Evolutionary conservation across 345 rosid genomes (phyloP).

Genomic region (Populus davidiana): DNA sequence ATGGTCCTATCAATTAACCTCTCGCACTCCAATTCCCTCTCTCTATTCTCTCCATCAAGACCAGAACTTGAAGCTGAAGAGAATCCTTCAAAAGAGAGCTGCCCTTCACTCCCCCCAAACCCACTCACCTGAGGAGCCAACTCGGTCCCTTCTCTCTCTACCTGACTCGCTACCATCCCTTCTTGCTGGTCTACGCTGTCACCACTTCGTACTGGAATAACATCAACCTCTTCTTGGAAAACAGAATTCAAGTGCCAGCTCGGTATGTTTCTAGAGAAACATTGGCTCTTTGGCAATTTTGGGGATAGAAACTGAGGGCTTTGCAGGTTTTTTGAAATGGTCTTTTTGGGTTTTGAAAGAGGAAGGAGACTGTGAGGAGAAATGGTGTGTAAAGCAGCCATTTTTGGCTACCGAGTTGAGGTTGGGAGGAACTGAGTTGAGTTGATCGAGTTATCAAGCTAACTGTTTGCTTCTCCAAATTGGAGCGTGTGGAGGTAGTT

Average conservation of each 20-base stretch:
- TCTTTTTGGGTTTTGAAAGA: slow-evolving; percentile 46
- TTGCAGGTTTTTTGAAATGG: slow-evolving; percentile 24
- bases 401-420: slow-evolving; percentile 25
- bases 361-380: slow-evolving; percentile 52
- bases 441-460: slow-evolving; percentile 29
- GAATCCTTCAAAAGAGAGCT: slow-evolving; percentile 75
- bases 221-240: slow-evolving; percentile 51
- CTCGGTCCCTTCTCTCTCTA: slow-evolving; percentile 48
- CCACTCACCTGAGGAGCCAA: slow-evolving; percentile 58
- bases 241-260: slow-evolving; percentile 42
- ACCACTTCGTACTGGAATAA: slow-evolving; percentile 58
- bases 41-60: slow-evolving; percentile 22
- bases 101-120: slow-evolving; percentile 53
- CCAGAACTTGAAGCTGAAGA: slow-evolving; percentile 41
- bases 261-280: slow-evolving; percentile 41
- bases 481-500: background rate
- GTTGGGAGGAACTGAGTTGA: slow-evolving; percentile 33
- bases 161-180: slow-evolving; percentile 44
- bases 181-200: slow-evolving; percentile 56
- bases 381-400: slow-evolving; percentile 71
- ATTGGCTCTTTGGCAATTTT: slow-evolving; percentile 30
- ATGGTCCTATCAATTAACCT: slow-evolving; percentile 62
- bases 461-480: slow-evolving; percentile 40
- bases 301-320: slow-evolving; percentile 12
- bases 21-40: slow-evolving; percentile 40